These are phyloP conservation scores for Fusarium pilosicola DNA, from an alignment of 2,329 filamentous ascomycete species.

Conservation along the genomic window DNA sequence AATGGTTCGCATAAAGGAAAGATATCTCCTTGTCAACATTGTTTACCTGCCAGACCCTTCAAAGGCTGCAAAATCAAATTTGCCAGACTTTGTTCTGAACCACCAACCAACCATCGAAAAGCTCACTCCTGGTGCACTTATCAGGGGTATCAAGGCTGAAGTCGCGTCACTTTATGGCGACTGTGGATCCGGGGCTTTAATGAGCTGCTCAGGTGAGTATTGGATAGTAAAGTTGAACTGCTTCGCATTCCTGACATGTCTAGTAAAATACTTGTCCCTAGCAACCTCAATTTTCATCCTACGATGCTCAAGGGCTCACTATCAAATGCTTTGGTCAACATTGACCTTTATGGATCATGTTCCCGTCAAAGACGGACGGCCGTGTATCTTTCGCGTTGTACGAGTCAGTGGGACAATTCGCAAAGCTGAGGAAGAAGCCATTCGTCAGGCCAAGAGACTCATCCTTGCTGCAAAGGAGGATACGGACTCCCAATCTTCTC, in stretches of 20 bases:
- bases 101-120: constrained; percentile 81
- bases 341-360: constrained; percentile 81
- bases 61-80: constrained; percentile 47
- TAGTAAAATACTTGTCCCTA: constrained; percentile 91
- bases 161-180: constrained; percentile 84
- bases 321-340: constrained; percentile 89
- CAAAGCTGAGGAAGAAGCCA: constrained; percentile 90
- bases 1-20: constrained; percentile 97
- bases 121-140: constrained; percentile 72
- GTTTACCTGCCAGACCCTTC: constrained; percentile 76
- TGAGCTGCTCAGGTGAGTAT: constrained; percentile 71
- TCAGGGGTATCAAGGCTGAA: constrained; percentile 75
- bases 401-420: constrained; percentile 92
- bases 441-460: constrained; percentile 77
- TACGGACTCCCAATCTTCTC: constrained; percentile 29
- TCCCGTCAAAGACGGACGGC: constrained; percentile 66
- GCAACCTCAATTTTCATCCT: constrained; percentile 97
- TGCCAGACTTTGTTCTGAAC: constrained; percentile 74
- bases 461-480: constrained; percentile 72
- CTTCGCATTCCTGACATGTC: background rate
- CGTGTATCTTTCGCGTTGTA: constrained; percentile 85
- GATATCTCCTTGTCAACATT: constrained; percentile 95
- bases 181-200: constrained; percentile 81
- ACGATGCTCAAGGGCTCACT: constrained; percentile 82
- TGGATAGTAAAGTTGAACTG: background rate